phyloP scores from a whole-genome alignment of 164 flowering plant species.

The Magnolia sinica region DNA sequence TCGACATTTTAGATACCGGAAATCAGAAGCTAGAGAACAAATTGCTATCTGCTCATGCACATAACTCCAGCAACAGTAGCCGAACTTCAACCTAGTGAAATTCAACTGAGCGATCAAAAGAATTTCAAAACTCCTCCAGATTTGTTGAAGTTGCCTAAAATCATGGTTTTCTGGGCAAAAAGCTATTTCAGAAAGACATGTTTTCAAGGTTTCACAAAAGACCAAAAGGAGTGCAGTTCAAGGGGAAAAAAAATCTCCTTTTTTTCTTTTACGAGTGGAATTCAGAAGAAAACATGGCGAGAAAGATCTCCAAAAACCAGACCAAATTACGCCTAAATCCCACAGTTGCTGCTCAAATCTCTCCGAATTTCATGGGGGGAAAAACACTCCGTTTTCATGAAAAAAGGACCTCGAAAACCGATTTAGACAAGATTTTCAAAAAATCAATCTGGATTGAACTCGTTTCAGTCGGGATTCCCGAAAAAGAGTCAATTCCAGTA shows the following conservation, averaged over 20 bases:
- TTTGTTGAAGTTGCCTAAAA: not conserved
- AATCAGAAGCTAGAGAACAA: not conserved
- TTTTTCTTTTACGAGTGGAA: not conserved
- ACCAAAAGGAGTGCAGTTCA: not conserved
- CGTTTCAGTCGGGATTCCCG: not conserved
- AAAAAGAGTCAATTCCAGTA: not conserved
- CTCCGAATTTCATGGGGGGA: not conserved
- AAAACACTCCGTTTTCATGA: not conserved
- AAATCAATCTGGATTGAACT: not conserved
- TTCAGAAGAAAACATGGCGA: slow-evolving; percentile 6
- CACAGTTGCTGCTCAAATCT: too few species aligned
- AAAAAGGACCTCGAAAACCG: not conserved
- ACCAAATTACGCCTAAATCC: too few species aligned
- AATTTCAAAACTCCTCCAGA: not conserved
- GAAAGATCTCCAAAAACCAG: not conserved
- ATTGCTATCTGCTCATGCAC: not conserved
- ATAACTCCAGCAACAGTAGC: not conserved
- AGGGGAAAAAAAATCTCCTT: not conserved
- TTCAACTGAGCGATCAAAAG: not conserved
- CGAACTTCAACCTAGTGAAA: not conserved
- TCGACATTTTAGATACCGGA: not conserved
- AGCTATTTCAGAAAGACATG: not conserved
- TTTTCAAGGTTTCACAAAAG: not conserved
- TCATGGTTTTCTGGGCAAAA: not conserved
- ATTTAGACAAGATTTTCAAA: not conserved